Evolutionary conservation across 768 basidiomycete genomes (phyloP).

Genomic region (Russula sp.): DNA sequence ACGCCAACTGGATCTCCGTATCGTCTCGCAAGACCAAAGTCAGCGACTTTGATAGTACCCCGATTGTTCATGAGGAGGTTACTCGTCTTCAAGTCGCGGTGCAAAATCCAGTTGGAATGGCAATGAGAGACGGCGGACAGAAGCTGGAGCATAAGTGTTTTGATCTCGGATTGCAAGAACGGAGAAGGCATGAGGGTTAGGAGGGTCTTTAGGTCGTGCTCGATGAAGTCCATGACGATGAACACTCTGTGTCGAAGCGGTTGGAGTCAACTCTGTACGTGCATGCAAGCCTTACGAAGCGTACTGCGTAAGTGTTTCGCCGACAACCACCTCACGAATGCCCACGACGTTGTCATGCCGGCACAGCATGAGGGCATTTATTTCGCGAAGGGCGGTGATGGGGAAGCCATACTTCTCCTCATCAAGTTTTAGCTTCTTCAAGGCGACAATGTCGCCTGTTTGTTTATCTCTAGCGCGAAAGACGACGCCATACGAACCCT

Average conservation of each 20-base stretch:
- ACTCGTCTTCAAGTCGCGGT: constrained; percentile 95
- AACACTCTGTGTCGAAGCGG: constrained; percentile 69
- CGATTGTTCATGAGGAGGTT: constrained; percentile 99
- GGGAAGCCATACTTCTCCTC: constrained; percentile 99
- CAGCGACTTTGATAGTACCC: constrained; percentile 97
- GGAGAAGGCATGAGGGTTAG: constrained; percentile 93
- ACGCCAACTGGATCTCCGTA: constrained; percentile 96
- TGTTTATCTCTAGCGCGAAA: constrained; percentile 94
- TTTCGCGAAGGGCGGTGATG: constrained; percentile 91
- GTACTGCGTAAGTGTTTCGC: constrained; percentile 98
- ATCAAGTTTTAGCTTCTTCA: constrained; percentile 97
- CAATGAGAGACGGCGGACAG: constrained; percentile 91
- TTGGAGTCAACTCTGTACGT: constrained; percentile 9
- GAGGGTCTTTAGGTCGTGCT: constrained; percentile 97
- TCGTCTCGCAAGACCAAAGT: constrained; percentile 93
- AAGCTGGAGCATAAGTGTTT: constrained; percentile 92
- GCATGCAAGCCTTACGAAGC: constrained; percentile 36
- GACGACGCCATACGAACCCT: constrained; percentile 96
- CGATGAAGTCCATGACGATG: constrained; percentile 99
- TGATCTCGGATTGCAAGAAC: constrained; percentile 97
- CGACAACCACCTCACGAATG: constrained; percentile 97
- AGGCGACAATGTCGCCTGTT: constrained; percentile 91
- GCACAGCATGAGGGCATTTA: constrained; percentile 95
- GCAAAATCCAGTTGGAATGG: constrained; percentile 96
- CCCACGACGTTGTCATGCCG: constrained; percentile 94